These are phyloP conservation scores for Mycena sp. DNA, from an alignment of 1,284 basidiomycete genomes.

Conservation along the genomic window DNA sequence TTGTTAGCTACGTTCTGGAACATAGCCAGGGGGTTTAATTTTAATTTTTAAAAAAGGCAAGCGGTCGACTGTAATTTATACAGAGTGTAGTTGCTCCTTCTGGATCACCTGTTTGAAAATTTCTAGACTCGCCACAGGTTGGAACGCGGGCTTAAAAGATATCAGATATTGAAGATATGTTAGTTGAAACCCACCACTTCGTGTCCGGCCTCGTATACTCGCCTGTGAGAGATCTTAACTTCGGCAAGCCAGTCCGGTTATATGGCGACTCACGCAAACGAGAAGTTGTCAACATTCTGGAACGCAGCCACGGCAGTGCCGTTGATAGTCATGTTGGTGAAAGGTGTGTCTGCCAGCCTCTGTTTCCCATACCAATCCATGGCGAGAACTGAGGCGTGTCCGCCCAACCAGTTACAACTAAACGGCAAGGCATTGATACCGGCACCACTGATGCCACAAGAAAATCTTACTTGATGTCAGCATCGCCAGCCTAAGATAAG, in stretches of 20 bases:
- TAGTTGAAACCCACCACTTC: conserved; percentile 57
- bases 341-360: conserved; percentile 44
- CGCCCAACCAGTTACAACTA: conserved; percentile 74
- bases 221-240: conserved; percentile 40
- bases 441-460: background rate
- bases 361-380: conserved; percentile 19
- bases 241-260: background rate
- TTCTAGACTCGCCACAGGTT: conserved; percentile 62
- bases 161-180: background rate
- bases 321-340: conserved; percentile 65
- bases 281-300: conserved; percentile 70
- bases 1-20: too few species aligned
- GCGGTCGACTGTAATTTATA: conserved; percentile 45
- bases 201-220: conserved; percentile 65
- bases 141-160: conserved; percentile 59
- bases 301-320: conserved; percentile 62
- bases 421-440: background rate
- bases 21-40: too few species aligned
- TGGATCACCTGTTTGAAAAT: conserved; percentile 66
- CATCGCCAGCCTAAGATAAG: conserved; percentile 63
- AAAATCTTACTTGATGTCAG: conserved; percentile 64
- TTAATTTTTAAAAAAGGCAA: too few species aligned
- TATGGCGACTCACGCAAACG: conserved; percentile 60
- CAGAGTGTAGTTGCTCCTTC: conserved; percentile 63
- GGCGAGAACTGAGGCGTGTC: conserved; percentile 45